Evolutionary conservation across 495 filamentous ascomycete genomes (phyloP), one percentile per base, ranked within the genome.

Genomic region (Pseudoneurospora amorphoporcata): DNA sequence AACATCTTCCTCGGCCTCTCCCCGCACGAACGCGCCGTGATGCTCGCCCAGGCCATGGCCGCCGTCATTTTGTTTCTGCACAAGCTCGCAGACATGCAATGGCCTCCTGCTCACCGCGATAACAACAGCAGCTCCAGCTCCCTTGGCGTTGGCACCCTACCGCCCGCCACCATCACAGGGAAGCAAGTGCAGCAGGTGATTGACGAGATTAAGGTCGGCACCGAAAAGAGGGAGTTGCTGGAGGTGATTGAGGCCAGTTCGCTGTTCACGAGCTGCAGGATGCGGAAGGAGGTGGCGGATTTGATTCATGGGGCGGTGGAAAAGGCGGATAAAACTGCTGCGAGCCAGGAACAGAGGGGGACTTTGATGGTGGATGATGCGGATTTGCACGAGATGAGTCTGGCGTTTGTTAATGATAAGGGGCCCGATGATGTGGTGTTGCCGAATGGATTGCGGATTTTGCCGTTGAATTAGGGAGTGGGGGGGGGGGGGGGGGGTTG

Each of bases 11-110:
- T 73, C 32, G 45, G 42, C 8, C 77, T 79, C 40, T 74, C 73
- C 69, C 78, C 78, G 45, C 78, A 79, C 72, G 78, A 79, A 39
- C 78, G 78, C 68, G 78, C 75, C 9, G 78, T 79, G 16, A 53
- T 79, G 42, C 70, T 79, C 1, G 68, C 73, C 9, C 78, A 79
- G 39, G 73, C 73, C 17, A 73, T 79, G 14, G 70, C 75, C 8
- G 72, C 38, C 14, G 45, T 77, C 16, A 58, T 78, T 8, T 69
- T 79, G 40, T 79, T 78, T 73, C 38, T 78, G 29, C 74, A 78
- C 73, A 76, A 72, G 41, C 74, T 79, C 3, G 78, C 78, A 14
- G 78, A 77, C 58, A 70, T 72, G 23, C 77, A 79, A 70, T 79
- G 77, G 77, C 76, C 77, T n/a, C n/a, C n/a, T n/a, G n/a, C n/a